These are phyloP conservation scores for Calonectria pauciramosa DNA, from an alignment of 2,329 filamentous ascomycete genomes.

Conservation along the genomic window DNA sequence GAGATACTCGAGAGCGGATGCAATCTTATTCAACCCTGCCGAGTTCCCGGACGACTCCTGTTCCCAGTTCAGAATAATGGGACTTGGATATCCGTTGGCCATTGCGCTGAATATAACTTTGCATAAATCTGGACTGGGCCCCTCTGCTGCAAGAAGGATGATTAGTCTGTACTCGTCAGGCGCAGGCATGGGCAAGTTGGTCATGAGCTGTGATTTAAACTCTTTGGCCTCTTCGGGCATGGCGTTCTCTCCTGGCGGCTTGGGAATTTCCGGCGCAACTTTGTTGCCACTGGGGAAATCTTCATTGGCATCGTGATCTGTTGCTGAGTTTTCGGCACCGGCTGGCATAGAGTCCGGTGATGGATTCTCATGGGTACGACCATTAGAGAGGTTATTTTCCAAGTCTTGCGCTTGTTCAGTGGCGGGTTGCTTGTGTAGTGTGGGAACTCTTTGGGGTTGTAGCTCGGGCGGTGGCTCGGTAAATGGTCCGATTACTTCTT, in stretches of 20 bases:
- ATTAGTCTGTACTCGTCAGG: not conserved
- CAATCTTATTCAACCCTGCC: not conserved
- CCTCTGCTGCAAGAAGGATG: not conserved
- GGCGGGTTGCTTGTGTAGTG: not conserved
- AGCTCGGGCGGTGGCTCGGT: not conserved
- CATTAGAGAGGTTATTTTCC: not conserved
- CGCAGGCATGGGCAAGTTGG: not conserved
- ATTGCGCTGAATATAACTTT: slow-evolving; percentile 1
- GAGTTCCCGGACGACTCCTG: not conserved
- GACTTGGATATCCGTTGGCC: slow-evolving; percentile 1
- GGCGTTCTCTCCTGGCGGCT: not conserved
- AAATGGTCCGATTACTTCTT: not conserved
- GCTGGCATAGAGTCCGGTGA: not conserved
- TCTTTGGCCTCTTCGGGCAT: not conserved
- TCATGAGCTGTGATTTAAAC: not conserved
- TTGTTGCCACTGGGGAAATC: too few relatives aligned
- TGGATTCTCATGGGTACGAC: not conserved
- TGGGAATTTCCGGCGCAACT: not conserved
- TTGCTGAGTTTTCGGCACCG: not conserved
- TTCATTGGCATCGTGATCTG: not conserved
- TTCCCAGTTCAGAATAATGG: not conserved
- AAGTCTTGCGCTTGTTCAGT: not conserved
- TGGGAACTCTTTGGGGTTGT: not conserved
- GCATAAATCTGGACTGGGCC: not conserved
- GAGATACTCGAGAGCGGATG: not conserved